Base-by-base conservation (phyloP, 2,329 filamentous ascomycete species). In the Beauveria sp. region DNA sequence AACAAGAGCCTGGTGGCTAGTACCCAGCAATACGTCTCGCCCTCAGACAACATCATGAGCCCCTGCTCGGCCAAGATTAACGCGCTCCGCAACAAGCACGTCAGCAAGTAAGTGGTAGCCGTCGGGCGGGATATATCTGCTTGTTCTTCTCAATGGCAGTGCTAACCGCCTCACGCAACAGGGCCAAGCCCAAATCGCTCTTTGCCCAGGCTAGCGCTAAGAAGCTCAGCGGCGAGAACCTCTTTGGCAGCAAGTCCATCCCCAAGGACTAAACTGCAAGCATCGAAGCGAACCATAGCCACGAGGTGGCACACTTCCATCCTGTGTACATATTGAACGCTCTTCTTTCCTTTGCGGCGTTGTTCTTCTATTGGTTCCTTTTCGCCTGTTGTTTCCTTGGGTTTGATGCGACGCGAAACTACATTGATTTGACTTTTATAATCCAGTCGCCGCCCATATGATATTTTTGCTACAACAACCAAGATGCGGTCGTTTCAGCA, bases 41-140 rank as follows among this genome's bases (percentile, higher is more conserved):
- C 91, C 3, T 93, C 89, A n/a, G 91, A 96, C 75, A 87, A 86
- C 76, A 93, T 96, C 79, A 90, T 92, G 87, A 92, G 88, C 69
- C 91, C 91, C 42, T 92, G 90, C 75, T 89, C 88, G 20, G 88
- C 89, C 74, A 95, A 95, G 82, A 83, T 95, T 69, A 88, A 83
- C 65, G 88, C 88, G 46, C 85, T 93, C 75, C 89, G 90, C 76
- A 90, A 85, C 77, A 92, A 91, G 79, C 88, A 91, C 70, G 87
- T 87, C 65, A 83, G 83, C 77, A 93, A 92, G 88, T 91, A 80
- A 72, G 84, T 81, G n/a, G 20, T 6, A 52, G 22, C 34, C 31
- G 1, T 34, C 31, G 31, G 5, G 5, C 34, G 34, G 34, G 34
- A 6, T 38, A 38, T 14, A 14, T 38, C 9, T 12, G 10, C 5